phyloP scores from a whole-genome alignment of 1,284 basidiomycete genomes.

The Austroboletus novae-zelandiae region DNA sequence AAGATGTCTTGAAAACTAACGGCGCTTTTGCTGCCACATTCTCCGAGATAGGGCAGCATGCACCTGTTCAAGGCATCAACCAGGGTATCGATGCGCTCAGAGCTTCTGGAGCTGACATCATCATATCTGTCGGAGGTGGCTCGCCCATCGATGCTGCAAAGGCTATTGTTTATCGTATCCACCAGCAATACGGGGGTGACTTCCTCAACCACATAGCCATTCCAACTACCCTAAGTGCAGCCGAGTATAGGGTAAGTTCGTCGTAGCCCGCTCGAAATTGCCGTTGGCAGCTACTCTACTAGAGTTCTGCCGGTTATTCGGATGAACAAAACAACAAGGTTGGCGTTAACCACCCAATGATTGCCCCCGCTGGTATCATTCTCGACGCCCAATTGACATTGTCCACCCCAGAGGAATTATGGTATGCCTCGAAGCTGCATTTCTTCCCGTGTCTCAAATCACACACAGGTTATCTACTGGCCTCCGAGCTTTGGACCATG shows the following conservation, averaged over 20 bases:
- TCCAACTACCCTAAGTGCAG: conserved; percentile 80
- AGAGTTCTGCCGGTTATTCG: conserved; percentile 68
- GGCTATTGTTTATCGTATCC: conserved; percentile 60
- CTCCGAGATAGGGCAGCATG: conserved; percentile 74
- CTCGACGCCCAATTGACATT: conserved; percentile 77
- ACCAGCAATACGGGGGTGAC: conserved; percentile 51
- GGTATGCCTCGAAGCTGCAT: conserved; percentile 41
- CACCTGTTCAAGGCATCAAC: conserved; percentile 69
- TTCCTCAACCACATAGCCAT: conserved; percentile 63
- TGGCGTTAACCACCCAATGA: conserved; percentile 47
- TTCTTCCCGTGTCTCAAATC: conserved; percentile 16
- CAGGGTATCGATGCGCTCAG: conserved; percentile 59
- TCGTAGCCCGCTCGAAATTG: neutral
- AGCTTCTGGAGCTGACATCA: conserved; percentile 57
- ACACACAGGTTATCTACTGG: conserved; percentile 68
- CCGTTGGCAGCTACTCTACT: conserved; percentile 10
- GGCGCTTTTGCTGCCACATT: conserved; percentile 66
- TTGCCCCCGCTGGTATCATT: conserved; percentile 70
- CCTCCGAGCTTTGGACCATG: conserved; percentile 76
- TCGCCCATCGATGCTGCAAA: conserved; percentile 79
- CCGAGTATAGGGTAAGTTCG: conserved; percentile 62
- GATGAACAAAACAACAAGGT: conserved; percentile 70
- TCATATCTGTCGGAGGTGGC: conserved; percentile 76
- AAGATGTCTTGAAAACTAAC: conserved; percentile 53
- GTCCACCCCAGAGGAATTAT: conserved; percentile 71